Evolutionary conservation across 768 basidiomycete genomes (phyloP).

Genomic region (Pleurotus tuber-regium): DNA sequence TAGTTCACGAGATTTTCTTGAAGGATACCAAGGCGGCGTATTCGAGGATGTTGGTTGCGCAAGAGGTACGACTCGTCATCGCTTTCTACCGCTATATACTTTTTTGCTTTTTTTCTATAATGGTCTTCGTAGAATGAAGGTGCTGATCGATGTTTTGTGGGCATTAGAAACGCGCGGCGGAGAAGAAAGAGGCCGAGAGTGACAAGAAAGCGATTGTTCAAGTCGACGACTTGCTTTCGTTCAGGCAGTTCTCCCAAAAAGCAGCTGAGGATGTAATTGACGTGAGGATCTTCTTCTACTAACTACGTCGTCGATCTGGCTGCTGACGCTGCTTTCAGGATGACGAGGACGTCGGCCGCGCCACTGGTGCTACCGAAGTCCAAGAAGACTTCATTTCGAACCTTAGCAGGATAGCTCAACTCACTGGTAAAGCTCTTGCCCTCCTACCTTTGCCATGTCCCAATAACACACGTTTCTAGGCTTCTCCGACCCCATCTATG

Average conservation of each 20-base stretch:
- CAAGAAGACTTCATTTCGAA: conserved; percentile 95
- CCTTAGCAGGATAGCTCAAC: conserved; percentile 87
- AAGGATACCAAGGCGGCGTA: conserved; percentile 90
- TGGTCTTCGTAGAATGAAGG: too few species aligned
- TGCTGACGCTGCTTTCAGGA: conserved; percentile 49
- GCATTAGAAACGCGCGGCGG: conserved; percentile 85
- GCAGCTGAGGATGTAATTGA: conserved; percentile 75
- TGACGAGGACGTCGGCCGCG: conserved; percentile 83
- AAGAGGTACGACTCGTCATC: conserved; percentile 59
- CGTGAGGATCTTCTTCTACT: conserved; percentile 35
- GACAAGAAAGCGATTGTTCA: conserved; percentile 71
- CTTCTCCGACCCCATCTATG: conserved; percentile 98
- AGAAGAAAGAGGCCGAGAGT: conserved; percentile 75
- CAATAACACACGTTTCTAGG: conserved; percentile 40
- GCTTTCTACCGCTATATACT: too few species aligned
- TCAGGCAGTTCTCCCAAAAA: conserved; percentile 96
- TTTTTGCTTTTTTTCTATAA: too few species aligned
- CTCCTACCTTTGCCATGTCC: background rate
- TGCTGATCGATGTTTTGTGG: too few species aligned
- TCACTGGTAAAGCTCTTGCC: conserved; percentile 63
- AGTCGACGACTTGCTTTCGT: conserved; percentile 88
- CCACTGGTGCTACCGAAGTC: conserved; percentile 80
- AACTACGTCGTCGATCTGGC: background rate
- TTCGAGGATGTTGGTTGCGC: conserved; percentile 91
- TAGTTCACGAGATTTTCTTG: conserved; percentile 71